These are phyloP conservation scores for Gillenia trifoliata DNA, from an alignment of 306 rosid species.

Conservation along the genomic window DNA sequence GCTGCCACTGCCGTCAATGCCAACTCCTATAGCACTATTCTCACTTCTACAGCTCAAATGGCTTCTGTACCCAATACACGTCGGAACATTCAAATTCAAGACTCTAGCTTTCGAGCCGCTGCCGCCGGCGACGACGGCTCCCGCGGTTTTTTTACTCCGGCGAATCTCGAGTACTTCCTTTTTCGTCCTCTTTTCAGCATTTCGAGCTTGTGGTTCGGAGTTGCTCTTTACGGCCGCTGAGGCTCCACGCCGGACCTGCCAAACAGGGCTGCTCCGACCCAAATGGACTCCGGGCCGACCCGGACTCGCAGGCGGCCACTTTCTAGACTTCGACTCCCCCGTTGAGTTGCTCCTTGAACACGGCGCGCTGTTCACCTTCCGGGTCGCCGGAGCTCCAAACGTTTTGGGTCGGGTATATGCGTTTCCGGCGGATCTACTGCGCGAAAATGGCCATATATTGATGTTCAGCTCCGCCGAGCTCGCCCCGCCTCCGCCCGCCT, in stretches of 20 bases:
- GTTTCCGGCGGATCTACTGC: slow-evolving; percentile 94
- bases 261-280: slow-evolving; percentile 91
- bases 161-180: slow-evolving; percentile 35
- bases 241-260: slow-evolving; percentile 69
- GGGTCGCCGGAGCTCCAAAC: slow-evolving; percentile 45
- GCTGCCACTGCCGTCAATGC: slow-evolving; percentile 1
- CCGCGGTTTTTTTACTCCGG: slow-evolving; percentile 31
- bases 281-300: slow-evolving; percentile 71
- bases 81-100: slow-evolving; percentile 79
- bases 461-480: slow-evolving; percentile 78
- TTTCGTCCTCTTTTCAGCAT: slow-evolving; percentile 28
- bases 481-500: slow-evolving; percentile 29
- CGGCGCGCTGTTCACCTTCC: slow-evolving; percentile 91
- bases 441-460: slow-evolving; percentile 88
- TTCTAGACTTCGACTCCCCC: slow-evolving; percentile 83
- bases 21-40: slow-evolving; percentile 28
- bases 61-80: slow-evolving; percentile 66
- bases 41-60: slow-evolving; percentile 70
- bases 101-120: slow-evolving; percentile 41
- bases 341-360: slow-evolving; percentile 95
- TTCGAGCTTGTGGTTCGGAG: slow-evolving; percentile 22
- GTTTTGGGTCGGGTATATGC: slow-evolving; percentile 57
- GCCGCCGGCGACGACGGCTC: not conserved
- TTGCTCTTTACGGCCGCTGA: slow-evolving; percentile 17
- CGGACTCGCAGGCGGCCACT: slow-evolving; percentile 94